phyloP scores from a whole-genome alignment of 495 filamentous ascomycete species.

The Podospora pseudopauciseta region DNA sequence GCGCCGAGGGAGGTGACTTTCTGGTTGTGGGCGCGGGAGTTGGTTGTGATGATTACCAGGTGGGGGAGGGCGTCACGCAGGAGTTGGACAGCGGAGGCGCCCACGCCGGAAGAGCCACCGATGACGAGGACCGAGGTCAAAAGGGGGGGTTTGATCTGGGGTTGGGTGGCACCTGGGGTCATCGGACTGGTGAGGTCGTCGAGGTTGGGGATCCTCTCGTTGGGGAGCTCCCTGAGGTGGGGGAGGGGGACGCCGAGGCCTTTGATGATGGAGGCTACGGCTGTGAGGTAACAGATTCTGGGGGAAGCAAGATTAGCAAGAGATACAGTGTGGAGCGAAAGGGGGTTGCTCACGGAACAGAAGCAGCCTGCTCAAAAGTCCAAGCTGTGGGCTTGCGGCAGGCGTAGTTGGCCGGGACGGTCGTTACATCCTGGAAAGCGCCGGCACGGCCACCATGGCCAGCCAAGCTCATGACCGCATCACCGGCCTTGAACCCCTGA shows the following conservation, averaged over 20 bases:
- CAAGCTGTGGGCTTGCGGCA: conserved; percentile 38
- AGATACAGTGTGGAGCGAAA: neutral
- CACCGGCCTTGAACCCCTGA: conserved; percentile 33
- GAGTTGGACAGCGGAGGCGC: conserved; percentile 40
- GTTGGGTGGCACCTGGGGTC: neutral
- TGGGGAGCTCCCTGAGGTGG: conserved; percentile 20
- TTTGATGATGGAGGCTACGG: conserved; percentile 28
- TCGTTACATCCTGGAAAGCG: conserved; percentile 40
- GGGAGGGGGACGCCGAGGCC: conserved; percentile 33
- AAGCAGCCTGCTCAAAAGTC: conserved; percentile 42
- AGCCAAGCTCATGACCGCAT: conserved; percentile 36
- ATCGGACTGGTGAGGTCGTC: conserved; percentile 10
- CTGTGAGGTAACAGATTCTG: conserved; percentile 42
- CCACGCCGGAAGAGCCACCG: conserved; percentile 43
- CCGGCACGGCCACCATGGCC: conserved; percentile 26
- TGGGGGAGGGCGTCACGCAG: conserved; percentile 36
- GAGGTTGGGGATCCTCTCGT: conserved; percentile 12
- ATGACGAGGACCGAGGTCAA: conserved; percentile 39
- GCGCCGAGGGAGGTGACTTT: conserved; percentile 34
- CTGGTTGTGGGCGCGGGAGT: conserved; percentile 34
- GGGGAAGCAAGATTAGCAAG: conserved; percentile 8
- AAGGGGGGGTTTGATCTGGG: neutral
- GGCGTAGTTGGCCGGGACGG: conserved; percentile 35
- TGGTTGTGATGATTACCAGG: conserved; percentile 38
- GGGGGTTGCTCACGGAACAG: conserved; percentile 35